Evolutionary conservation across 371 early-diverging fungal species (phyloP), one percentile per base, ranked within the genome.

Genomic region (Mucor irregularis): DNA sequence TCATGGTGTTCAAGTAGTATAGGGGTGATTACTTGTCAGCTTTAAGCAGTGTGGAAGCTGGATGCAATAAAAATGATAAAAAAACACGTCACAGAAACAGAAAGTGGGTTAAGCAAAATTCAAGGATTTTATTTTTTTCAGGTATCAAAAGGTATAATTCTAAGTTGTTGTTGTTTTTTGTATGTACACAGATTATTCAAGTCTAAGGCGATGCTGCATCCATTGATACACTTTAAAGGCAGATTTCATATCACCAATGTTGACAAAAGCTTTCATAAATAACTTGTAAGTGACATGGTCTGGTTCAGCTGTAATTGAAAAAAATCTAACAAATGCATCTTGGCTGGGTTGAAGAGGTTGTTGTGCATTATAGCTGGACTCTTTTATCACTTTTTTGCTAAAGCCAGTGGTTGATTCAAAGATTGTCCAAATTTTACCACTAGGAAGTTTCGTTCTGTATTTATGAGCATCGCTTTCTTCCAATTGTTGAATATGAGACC

Each of bases 191-290:
- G n/a, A n/a, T n/a, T n/a, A n/a, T n/a, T n/a, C n/a, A n/a, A n/a
- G 13, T 25, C 26, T 25, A 34, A 35, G 54, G 13, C 37, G 33
- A 34, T 44, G 35, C 21, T 53, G 14, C 54, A 53, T 43, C 54
- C 54, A 53, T 25, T 33, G 34, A 45, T 44, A 53, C 16, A 53
- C 29, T 11, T 5, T 35, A 3, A 19, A 17, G 5, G 4, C 9
- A 21, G 39, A 39, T 21, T 39, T 39, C 8, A 6, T 17, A 39
- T 39, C 39, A 39, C 62, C 62, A 50, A 56, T 53, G n/a, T 54
- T 58, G 3, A 49, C 45, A 56, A 74, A 74, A 13, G 74, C 74
- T 46, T 66, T 71, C 53, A 71, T 68, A 58, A 74, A 74, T 3
- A 71, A 35, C 44, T 66, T 68, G 21, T 66, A 71, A 4, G 74